These are phyloP conservation scores for Suillus weaverae DNA, from an alignment of 768 basidiomycete genomes.

Conservation along the genomic window DNA sequence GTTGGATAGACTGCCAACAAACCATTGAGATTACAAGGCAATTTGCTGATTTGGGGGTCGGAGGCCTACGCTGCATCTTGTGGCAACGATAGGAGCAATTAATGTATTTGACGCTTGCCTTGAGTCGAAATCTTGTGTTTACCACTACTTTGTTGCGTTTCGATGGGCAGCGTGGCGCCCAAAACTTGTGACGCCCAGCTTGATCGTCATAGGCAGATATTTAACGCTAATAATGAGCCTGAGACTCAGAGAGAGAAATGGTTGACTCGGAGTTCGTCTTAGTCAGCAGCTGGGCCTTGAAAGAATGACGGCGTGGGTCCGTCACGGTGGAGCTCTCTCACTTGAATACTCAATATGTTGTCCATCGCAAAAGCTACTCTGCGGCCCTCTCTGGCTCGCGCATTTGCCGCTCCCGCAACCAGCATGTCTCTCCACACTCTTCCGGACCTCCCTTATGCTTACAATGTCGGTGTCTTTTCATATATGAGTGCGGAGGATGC, in stretches of 20 bases:
- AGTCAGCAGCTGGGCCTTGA: not conserved
- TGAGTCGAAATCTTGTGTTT: not conserved
- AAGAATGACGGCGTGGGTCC: not conserved
- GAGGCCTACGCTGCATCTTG: not conserved
- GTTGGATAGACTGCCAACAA: not conserved
- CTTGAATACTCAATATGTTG: constrained; percentile 42
- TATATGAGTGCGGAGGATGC: not conserved
- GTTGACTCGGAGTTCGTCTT: too few species aligned
- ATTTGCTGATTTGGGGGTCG: not conserved
- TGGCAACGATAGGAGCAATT: not conserved
- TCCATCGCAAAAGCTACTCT: constrained; percentile 44
- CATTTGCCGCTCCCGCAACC: constrained; percentile 42
- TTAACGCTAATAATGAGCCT: not conserved
- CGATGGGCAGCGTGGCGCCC: not conserved
- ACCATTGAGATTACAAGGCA: not conserved
- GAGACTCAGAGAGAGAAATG: too few species aligned
- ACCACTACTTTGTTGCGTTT: not conserved
- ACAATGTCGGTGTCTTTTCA: constrained; percentile 54
- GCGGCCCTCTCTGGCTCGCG: constrained; percentile 46
- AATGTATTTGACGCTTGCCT: not conserved
- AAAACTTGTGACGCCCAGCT: not conserved
- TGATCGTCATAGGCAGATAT: not conserved
- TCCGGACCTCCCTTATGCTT: constrained; percentile 76
- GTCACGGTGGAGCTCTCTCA: not conserved
- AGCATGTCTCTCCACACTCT: constrained; percentile 64